Evolutionary conservation across 2,329 filamentous ascomycete species (phyloP), one percentile per base, ranked within the genome.

Genomic region (Aspergillus tanneri): DNA sequence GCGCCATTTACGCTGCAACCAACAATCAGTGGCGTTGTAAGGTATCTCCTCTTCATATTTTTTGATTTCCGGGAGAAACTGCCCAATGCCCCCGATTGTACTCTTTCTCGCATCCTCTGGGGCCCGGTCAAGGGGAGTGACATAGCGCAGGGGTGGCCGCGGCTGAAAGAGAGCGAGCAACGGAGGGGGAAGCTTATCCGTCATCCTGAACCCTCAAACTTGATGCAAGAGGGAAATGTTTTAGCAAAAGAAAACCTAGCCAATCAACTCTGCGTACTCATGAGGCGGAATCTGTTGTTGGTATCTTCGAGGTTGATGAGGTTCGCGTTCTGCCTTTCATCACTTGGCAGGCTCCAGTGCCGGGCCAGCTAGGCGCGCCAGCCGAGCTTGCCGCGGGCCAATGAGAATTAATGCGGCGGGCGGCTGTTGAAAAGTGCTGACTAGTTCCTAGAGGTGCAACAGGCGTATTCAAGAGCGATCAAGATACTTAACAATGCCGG

Each of bases 131-230:
- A 81, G 78, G 5, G 90, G 88, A 52, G 87, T 86, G 52, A 96
- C 84, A 80, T 89, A 97, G 72, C 90, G 87, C 67, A 97, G 77
- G 50, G 92, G 87, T 61, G 93, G 93, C 51, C 93, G 88, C 67
- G 93, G 89, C 73, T 92, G 88, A 76, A 99, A 99, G 59, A 97
- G 88, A 72, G 88, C 88, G 62, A 97, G 81, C 50, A 97, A 82
- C 68, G 95, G 92, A 47, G 88, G 89, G 49, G 93, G 92, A 16
- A 99, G 86, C 74, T 95, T 93, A 79, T 96, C 92, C 42, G 93
- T 97, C 93, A 97, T 99, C 54, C 61, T 76, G 62, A 44, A 38
- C 32, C 49, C 52, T 56, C 53, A 45, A 39, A 28, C 37, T 18
- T 14, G 18, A 14, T 37, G 42, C 32, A n/a, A 41, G 43, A 9